Percentiles rank a stretch among this genome's conserved stretches.
Conservation (phyloP, 768 basidiomycete genomes). For the Tricholoma terreum region DNA sequence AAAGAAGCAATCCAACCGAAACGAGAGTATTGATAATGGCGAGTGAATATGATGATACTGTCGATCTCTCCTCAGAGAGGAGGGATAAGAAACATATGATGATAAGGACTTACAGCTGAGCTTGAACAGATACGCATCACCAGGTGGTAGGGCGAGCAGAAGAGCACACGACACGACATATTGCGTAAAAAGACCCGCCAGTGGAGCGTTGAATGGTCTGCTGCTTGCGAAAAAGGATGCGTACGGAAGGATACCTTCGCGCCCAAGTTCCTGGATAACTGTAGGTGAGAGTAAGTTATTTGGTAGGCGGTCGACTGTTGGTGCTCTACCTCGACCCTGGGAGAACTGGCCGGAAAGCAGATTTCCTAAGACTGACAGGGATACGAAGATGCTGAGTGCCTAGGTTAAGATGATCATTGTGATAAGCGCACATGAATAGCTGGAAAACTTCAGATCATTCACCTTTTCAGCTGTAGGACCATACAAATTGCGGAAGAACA, state of each 20-base stretch:
- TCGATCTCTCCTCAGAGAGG: neutral
- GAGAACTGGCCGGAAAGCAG: conserved; percentile 61
- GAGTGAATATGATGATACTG: conserved; percentile 58
- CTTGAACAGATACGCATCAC: conserved; percentile 73
- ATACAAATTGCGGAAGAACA: conserved; percentile 75
- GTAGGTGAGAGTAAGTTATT: neutral
- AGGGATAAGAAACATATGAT: neutral
- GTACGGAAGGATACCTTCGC: conserved; percentile 66
- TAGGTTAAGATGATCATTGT: conserved; percentile 18
- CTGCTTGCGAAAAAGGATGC: conserved; percentile 68
- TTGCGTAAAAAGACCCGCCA: conserved; percentile 60
- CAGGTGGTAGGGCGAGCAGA: conserved; percentile 57
- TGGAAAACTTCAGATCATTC: conserved; percentile 5
- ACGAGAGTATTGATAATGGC: conserved; percentile 58
- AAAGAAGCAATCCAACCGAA: conserved; percentile 59
- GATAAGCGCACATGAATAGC: neutral
- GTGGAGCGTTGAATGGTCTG: conserved; percentile 66
- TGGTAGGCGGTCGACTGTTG: neutral
- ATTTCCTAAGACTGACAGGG: conserved; percentile 64
- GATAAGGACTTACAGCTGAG: conserved; percentile 49
- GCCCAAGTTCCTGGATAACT: conserved; percentile 74
- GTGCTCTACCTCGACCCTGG: conserved; percentile 56
- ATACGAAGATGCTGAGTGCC: conserved; percentile 60
- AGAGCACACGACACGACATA: conserved; percentile 57
- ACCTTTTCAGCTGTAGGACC: conserved; percentile 61